Evolutionary conservation across 257 asterid species (phyloP).

Genomic region (Paraleonurus japonicus): DNA sequence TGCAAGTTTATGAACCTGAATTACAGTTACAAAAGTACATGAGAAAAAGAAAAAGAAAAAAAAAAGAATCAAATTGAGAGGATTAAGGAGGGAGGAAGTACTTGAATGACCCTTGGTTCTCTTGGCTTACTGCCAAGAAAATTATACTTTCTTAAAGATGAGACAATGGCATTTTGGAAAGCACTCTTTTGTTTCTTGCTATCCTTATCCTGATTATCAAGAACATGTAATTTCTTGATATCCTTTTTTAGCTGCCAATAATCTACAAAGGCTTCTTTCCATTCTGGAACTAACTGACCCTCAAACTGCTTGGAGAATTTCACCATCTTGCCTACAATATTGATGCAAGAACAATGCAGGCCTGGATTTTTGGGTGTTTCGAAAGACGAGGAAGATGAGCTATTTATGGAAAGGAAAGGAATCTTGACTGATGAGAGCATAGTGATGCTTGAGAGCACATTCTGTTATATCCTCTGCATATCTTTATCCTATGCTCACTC

Average conservation of each 20-base stretch:
- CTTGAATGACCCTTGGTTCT: slow-evolving; percentile 63
- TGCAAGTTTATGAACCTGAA: slow-evolving; percentile 75
- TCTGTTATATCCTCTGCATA: slow-evolving; percentile 51
- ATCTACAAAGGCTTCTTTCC: slow-evolving; percentile 97
- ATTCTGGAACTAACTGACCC: slow-evolving; percentile 89
- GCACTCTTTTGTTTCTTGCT: slow-evolving; percentile 27
- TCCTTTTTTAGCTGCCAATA: slow-evolving; percentile 81
- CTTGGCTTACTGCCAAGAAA: slow-evolving; percentile 47
- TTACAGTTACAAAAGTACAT: neutral
- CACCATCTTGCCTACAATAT: slow-evolving; percentile 52
- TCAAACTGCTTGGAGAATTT: slow-evolving; percentile 90
- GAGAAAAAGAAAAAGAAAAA: neutral
- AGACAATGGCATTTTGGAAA: slow-evolving; percentile 27
- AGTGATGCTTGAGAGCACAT: slow-evolving; percentile 77
- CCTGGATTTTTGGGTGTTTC: slow-evolving; percentile 12
- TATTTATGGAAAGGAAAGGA: slow-evolving; percentile 59
- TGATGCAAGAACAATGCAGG: neutral
- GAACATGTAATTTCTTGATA: slow-evolving; percentile 64
- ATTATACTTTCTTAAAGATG: slow-evolving; percentile 39
- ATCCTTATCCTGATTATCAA: slow-evolving; percentile 17
- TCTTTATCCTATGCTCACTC: slow-evolving; percentile 60
- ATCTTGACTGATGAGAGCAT: too few relatives aligned
- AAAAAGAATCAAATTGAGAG: neutral
- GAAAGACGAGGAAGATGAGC: slow-evolving; percentile 26
- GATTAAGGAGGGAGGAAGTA: slow-evolving; percentile 24